phyloP scores from a whole-genome alignment of 768 basidiomycete genomes.

The Boletus sp. region DNA sequence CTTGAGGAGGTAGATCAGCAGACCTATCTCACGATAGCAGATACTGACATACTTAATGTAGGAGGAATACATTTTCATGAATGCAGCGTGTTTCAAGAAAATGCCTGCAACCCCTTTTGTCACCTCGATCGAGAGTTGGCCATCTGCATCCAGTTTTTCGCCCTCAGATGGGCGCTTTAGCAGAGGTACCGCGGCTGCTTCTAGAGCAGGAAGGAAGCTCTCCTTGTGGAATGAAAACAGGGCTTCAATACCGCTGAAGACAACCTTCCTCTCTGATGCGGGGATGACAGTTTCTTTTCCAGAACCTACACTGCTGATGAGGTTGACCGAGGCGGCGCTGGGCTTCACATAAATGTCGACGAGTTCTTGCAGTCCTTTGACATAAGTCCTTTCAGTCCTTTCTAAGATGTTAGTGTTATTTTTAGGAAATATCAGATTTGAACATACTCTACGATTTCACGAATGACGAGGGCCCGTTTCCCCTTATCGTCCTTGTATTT shows the following conservation, averaged over 20 bases:
- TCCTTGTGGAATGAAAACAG: conserved; percentile 91
- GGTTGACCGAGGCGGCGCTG: conserved; percentile 64
- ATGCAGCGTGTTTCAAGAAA: conserved; percentile 92
- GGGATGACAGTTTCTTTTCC: conserved; percentile 86
- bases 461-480: conserved; percentile 79
- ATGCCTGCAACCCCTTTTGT: conserved; percentile 83
- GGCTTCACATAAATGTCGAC: conserved; percentile 95
- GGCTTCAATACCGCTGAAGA: conserved; percentile 88
- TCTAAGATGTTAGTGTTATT: conserved; percentile 10
- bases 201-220: conserved; percentile 89
- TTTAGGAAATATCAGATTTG: not conserved
- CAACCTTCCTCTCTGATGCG: conserved; percentile 79
- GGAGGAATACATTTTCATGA: conserved; percentile 98
- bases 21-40: conserved; percentile 1
- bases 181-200: conserved; percentile 70
- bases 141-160: conserved; percentile 62
- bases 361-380: conserved; percentile 89
- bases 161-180: conserved; percentile 48
- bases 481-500: conserved; percentile 90
- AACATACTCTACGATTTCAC: conserved; percentile 88
- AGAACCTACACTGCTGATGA: conserved; percentile 68
- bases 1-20: conserved; percentile 39
- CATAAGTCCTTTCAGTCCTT: conserved; percentile 94
- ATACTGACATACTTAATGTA: conserved; percentile 83
- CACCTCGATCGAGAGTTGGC: conserved; percentile 68